Evolutionary conservation across 192 early-diverging fungal species (phyloP), one percentile per base, ranked within the genome.

Genomic region (Pecoramyces ruminantium): DNA sequence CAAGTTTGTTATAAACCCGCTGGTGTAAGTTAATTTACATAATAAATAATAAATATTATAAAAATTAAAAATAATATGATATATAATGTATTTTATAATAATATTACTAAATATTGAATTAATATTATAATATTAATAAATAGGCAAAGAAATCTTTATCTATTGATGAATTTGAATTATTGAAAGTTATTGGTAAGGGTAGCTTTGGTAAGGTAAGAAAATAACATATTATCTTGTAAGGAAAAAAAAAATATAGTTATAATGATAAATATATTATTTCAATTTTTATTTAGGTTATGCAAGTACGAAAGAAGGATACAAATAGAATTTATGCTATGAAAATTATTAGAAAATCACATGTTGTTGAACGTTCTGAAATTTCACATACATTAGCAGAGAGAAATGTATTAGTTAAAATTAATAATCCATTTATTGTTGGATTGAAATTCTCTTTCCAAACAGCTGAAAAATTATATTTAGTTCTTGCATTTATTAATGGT

Each of bases 261-360:
- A n/a, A n/a, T n/a, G n/a, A n/a, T n/a, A n/a, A n/a, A n/a, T n/a
- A n/a, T n/a, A n/a, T n/a, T n/a, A n/a, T n/a, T n/a, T n/a, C n/a
- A n/a, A n/a, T n/a, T n/a, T n/a, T n/a, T n/a, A n/a, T 34, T 13
- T 51, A 67, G 51, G 92, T 93, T 13, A 94, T 95, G 92, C 94
- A 95, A 85, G 96, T 97, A 78, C 95, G 96, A 78, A 97, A 97
- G 84, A 90, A 90, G 81, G 94, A 95, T 86, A 93, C 94, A 29
- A 90, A 90, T 82, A 94, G 96, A 78, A 96, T 98, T 85, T 99
- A 97, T 86, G 96, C 97, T 79, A 94, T 99, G 95, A 98, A 98
- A 85, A 95, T 96, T 51, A 87, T 98, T 30, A 90, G 90, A 39
- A 99, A 99, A 87, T 92, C 93, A 34, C 93, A 97, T 85, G 97